Base-by-base conservation (phyloP, 495 filamentous ascomycete species). In the Chaetomium fimeti region DNA sequence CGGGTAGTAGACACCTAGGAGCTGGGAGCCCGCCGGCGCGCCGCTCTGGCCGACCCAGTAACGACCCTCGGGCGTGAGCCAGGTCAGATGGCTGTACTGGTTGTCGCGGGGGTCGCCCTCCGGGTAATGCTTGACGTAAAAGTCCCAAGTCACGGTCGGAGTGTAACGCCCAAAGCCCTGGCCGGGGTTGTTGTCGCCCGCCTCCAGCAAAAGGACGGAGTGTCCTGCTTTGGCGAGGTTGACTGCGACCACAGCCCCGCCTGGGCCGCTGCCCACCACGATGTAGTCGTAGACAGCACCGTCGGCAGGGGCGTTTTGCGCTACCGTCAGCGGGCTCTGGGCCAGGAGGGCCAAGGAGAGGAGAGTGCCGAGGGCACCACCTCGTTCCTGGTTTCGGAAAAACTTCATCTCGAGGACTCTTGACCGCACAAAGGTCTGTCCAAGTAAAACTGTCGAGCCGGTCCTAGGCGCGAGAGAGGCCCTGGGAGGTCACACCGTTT, bases 281-380 rank as follows among this genome's bases (percentile, higher is more conserved):
- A 57, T 57, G 55, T 57, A 57, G 22, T 57, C 55, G 55, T 57
- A 69, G 69, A 73, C 51, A 15, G 57, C 63, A n/a, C 53, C 57
- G 43, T 64, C 60, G 16, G 28, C 9, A 4, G 63, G 60, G 22
- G 57, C 51, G 52, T 49, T 45, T 36, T 60, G 62, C 12, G 66
- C 61, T 18, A 49, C 32, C 1, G 67, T 18, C 18, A 58, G 42
- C 5, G 55, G 51, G 28, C 29, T 24, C 22, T 49, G 48, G 15
- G 60, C 25, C 6, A 62, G 16, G 18, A 68, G 60, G 20, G 60
- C 38, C 16, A 65, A 55, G 4, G 66, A 59, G 16, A 63, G 52
- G 43, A 67, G 60, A 16, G 28, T 20, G 45, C 51, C 36, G 11
- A 56, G 32, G 32, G 18, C 52, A 27, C 63, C 58, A 5, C 32